Evolutionary conservation across 192 early-diverging fungal species (phyloP).

Genomic region (Thoreauomyces humboldtii): DNA sequence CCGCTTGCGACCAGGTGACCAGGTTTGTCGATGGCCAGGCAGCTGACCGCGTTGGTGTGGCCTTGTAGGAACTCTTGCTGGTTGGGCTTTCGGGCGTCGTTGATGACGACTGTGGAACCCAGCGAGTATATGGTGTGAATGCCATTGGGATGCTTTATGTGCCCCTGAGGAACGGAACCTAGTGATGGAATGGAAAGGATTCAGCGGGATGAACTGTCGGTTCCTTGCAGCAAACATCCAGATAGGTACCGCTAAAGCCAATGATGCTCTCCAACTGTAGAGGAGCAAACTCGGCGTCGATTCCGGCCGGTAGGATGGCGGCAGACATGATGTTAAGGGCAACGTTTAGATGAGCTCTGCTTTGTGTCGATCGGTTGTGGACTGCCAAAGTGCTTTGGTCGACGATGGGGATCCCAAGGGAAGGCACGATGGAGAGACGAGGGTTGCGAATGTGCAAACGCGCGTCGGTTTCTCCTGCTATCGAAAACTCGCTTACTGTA

Average conservation of each 20-base stretch:
- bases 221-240: neutral
- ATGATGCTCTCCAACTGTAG: slow-evolving; percentile 48
- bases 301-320: slow-evolving; percentile 1
- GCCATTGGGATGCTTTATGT: slow-evolving; percentile 54
- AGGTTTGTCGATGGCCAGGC: slow-evolving; percentile 45
- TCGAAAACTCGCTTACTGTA: too few species aligned
- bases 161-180: slow-evolving; percentile 49
- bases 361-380: too few species aligned
- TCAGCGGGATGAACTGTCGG: neutral
- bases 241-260: slow-evolving; percentile 45
- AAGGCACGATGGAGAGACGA: too few species aligned
- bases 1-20: slow-evolving; percentile 52
- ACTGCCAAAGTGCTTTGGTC: too few species aligned
- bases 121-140: slow-evolving; percentile 55
- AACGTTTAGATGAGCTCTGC: too few species aligned
- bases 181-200: neutral
- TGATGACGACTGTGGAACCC: slow-evolving; percentile 53
- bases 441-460: too few species aligned
- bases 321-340: too few species aligned
- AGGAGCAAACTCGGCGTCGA: slow-evolving; percentile 36
- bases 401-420: too few species aligned
- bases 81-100: slow-evolving; percentile 32
- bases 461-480: too few species aligned
- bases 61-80: slow-evolving; percentile 57
- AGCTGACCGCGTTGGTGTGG: slow-evolving; percentile 55